A percentile compares a stretch with the other conserved stretches of the same genome.
Evolutionary conservation across 192 early-diverging fungal genomes (phyloP).

Genomic region (Coemansia sp.): DNA sequence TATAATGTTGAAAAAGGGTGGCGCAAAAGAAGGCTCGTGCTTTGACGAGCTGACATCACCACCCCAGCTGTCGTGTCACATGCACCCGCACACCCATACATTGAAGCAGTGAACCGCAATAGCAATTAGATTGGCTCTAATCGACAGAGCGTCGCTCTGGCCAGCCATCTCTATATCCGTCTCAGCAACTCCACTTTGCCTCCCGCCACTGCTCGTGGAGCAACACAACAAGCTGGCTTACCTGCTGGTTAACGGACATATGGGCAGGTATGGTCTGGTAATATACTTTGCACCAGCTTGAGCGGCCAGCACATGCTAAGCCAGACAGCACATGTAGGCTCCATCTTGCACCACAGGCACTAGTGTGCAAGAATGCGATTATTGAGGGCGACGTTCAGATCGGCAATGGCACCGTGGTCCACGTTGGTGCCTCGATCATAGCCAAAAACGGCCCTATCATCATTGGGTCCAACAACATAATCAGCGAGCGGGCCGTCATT

Average conservation of each 20-base stretch:
- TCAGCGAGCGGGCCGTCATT: conserved; percentile 40
- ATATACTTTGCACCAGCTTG: not conserved
- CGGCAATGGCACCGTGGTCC: conserved; percentile 43
- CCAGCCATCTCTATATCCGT: too few relatives aligned
- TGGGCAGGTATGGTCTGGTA: conserved; percentile 22
- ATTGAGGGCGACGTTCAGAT: conserved; percentile 49
- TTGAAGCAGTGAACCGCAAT: too few relatives aligned
- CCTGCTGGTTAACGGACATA: conserved; percentile 4
- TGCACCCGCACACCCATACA: too few relatives aligned
- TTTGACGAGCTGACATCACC: too few relatives aligned
- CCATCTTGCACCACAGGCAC: conserved; percentile 36
- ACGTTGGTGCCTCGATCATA: conserved; percentile 45
- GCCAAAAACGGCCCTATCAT: conserved; percentile 47
- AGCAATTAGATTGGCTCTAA: too few relatives aligned
- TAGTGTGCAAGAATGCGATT: conserved; percentile 41
- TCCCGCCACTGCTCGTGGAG: too few relatives aligned
- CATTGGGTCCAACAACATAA: conserved; percentile 48
- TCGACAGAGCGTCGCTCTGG: too few relatives aligned
- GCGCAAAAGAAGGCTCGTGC: not conserved
- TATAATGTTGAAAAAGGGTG: too few relatives aligned
- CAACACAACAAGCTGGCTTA: conserved; percentile 9
- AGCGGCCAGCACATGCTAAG: not conserved
- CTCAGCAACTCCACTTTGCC: too few relatives aligned
- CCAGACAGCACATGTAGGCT: conserved; percentile 15
- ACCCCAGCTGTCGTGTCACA: not conserved